Conservation (phyloP, 768 basidiomycete genomes). For the Leucogyrophana mollusca region DNA sequence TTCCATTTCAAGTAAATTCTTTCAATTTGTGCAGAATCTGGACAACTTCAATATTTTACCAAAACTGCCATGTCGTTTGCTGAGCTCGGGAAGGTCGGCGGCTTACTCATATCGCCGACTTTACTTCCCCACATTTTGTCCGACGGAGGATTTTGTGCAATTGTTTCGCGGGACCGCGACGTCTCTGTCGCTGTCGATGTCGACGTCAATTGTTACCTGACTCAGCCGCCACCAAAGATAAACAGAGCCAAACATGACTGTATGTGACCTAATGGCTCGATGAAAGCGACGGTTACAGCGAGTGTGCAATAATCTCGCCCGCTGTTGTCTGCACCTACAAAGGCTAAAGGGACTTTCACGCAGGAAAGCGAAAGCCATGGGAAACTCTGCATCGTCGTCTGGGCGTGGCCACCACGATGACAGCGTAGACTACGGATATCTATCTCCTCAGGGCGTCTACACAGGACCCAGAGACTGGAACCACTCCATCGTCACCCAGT, state of each 20-base stretch:
- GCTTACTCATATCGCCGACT: no score
- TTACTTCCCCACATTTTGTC: no score
- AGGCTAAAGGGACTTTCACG: not conserved
- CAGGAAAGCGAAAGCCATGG: slow-evolving; percentile 50
- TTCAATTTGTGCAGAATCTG: no score
- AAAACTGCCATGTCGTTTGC: no score
- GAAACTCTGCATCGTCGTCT: slow-evolving; percentile 78
- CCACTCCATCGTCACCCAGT: slow-evolving; percentile 78
- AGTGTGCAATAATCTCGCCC: not conserved
- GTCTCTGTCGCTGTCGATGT: no score
- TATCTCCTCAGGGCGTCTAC: slow-evolving; percentile 85
- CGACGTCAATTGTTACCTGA: no score
- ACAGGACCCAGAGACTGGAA: slow-evolving; percentile 87
- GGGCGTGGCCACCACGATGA: slow-evolving; percentile 77
- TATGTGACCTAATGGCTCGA: slow-evolving; percentile 9
- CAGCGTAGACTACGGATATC: slow-evolving; percentile 78
- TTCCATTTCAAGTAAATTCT: no score
- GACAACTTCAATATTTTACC: no score
- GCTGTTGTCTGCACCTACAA: not conserved
- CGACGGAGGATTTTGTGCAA: no score
- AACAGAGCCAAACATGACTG: slow-evolving; percentile 7
- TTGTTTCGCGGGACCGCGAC: no score
- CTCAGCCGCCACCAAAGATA: slow-evolving; percentile 7
- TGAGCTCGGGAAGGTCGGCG: no score
- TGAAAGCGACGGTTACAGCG: not conserved